Percentiles rank a stretch among this genome's conserved stretches.
Evolutionary conservation across 1,139 yeast species (phyloP).

Genomic region (Candida smagusa): DNA sequence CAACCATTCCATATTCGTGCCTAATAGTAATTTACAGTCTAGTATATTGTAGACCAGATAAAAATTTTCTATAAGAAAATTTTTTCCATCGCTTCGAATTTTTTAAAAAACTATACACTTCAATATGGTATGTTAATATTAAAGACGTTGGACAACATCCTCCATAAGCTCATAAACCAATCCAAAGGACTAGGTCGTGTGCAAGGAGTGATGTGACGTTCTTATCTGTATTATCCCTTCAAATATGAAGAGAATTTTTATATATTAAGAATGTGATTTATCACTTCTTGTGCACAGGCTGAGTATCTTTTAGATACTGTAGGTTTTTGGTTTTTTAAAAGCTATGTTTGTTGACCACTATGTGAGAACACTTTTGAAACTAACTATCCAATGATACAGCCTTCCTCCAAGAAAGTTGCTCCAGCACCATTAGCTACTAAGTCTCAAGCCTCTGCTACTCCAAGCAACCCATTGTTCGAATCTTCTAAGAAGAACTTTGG

Average conservation of each 20-base stretch:
- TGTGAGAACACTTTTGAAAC: conserved; percentile 30
- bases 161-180: conserved; percentile 19
- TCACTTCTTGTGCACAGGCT: conserved; percentile 48
- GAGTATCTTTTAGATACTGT: conserved; percentile 43
- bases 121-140: conserved; percentile 28
- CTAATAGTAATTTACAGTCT: neutral
- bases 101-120: neutral
- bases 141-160: conserved; percentile 30
- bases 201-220: conserved; percentile 32
- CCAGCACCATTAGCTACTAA: conserved; percentile 50
- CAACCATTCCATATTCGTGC: conserved; percentile 1
- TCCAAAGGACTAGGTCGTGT: conserved; percentile 26
- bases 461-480: conserved; percentile 65
- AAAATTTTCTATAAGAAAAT: neutral
- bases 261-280: conserved; percentile 19
- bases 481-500: conserved; percentile 92
- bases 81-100: neutral
- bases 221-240: conserved; percentile 7
- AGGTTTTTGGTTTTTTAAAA: conserved; percentile 29
- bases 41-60: too few species aligned
- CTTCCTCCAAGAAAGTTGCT: conserved; percentile 49
- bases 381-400: conserved; percentile 69
- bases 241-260: too few species aligned
- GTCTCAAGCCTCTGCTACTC: conserved; percentile 18
- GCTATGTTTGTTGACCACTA: conserved; percentile 27